Base-by-base conservation (phyloP, 169 alveolate genomes). In the Sarcocystis neurona region DNA sequence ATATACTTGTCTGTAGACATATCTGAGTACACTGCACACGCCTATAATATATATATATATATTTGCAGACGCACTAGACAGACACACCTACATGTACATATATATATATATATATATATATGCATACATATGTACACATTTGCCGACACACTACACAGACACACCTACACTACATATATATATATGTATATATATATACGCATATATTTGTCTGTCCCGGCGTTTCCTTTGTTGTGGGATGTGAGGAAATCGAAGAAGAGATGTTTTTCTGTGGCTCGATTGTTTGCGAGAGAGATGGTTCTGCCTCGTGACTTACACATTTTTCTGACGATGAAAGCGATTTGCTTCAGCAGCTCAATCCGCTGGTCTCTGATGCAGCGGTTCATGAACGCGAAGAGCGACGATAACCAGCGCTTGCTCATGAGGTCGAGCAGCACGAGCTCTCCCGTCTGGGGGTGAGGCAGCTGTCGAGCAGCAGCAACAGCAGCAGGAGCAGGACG, bases 371-470 rank as follows among this genome's bases (percentile, higher is more conserved):
- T 56, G 82, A 72, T 72, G 56, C 82, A 72, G 34, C 32, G 34
- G 37, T 56, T n/a, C 82, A 72, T 72, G 32, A 72, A 72, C 18
- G 82, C 82, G 56, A 72, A 72, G 50, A 72, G 82, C 47, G 41
- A 53, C 10, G 34, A 72, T 18, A 72, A 39, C 82, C 82, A 72
- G 82, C 41, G 82, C 1, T 56, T n/a, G 39, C 82, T 56, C 39
- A 72, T 23, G 56, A 72, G 39, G 20, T 72, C 82, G 39, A 72
- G 34, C 58, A 72, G 56, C 47, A 72, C 82, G 8, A 72, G 53
- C 32, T 72, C 82, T 37, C 82, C 82, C 53, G 82, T 72, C 82
- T 72, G 82, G 2, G 82, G 82, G 41, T 72, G 82, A n/a, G 82
- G 47, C n/a, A 72, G 56, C 82, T 72, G 82, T 32, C 15, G 34